These are phyloP conservation scores for Phytophthora fragariae DNA, from an alignment of 352 stramenopile species.

Conservation along the genomic window DNA sequence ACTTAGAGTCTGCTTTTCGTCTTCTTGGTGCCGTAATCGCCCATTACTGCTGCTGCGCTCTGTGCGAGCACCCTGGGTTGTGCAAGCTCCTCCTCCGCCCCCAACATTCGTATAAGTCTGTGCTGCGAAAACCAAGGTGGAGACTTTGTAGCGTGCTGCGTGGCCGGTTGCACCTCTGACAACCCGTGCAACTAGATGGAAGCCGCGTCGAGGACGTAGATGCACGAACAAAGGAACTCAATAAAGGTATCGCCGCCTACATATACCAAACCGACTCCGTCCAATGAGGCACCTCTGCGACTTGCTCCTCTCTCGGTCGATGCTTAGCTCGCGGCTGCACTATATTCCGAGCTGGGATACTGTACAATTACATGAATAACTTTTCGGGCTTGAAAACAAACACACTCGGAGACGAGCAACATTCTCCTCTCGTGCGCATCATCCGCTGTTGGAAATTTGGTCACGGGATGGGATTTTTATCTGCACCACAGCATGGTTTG, in stretches of 20 bases:
- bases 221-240: neutral
- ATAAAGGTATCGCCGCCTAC: neutral
- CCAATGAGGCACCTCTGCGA: too few species aligned
- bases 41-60: neutral
- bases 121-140: neutral
- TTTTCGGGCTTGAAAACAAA: neutral
- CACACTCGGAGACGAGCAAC: neutral
- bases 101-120: neutral
- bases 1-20: neutral
- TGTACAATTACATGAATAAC: neutral
- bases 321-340: too few species aligned
- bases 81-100: neutral
- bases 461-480: slow-evolving; percentile 22
- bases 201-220: neutral
- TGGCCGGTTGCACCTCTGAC: too few species aligned
- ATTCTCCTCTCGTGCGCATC: neutral
- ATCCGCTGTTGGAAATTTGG: neutral
- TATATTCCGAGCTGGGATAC: too few species aligned
- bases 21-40: neutral
- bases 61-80: neutral
- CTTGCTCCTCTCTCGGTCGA: neutral
- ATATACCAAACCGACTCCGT: too few species aligned
- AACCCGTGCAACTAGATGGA: neutral
- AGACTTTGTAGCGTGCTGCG: neutral
- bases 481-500: slow-evolving; percentile 16